phyloP scores from a whole-genome alignment of 129 eudicot species.

The Centrapalus pauciflorus region DNA sequence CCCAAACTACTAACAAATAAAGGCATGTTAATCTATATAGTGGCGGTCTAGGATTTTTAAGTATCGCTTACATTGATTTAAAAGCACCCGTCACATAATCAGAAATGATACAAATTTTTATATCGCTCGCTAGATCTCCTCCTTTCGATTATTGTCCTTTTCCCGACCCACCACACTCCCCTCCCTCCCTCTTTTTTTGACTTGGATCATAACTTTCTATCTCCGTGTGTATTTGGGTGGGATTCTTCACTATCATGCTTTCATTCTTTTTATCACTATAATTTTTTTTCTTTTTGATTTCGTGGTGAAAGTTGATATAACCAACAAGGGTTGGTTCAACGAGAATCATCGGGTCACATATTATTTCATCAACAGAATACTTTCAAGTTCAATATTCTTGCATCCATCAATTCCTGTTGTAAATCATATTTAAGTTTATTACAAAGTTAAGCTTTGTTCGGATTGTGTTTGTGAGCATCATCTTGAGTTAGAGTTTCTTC shows the following conservation, averaged over 20 bases:
- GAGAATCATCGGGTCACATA: neutral
- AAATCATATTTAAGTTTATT: too few relatives aligned
- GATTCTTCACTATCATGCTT: slow-evolving; percentile 18
- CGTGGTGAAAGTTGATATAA: neutral
- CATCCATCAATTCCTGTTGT: neutral
- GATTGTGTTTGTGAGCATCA: too few relatives aligned
- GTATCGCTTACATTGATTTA: too few relatives aligned
- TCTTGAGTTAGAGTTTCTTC: too few relatives aligned
- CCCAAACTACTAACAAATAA: too few relatives aligned
- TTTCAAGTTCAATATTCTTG: neutral
- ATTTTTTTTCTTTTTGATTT: neutral
- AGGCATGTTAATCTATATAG: too few relatives aligned
- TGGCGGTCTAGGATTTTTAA: too few relatives aligned
- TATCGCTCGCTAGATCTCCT: slow-evolving; percentile 10
- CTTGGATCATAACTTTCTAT: slow-evolving; percentile 13
- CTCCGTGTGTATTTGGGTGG: slow-evolving; percentile 8
- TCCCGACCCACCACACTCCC: neutral
- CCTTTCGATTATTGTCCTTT: slow-evolving; percentile 14
- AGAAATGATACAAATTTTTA: neutral
- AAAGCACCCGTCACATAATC: too few relatives aligned
- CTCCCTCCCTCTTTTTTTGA: slow-evolving; percentile 15
- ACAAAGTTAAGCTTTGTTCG: too few relatives aligned
- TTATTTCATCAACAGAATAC: neutral
- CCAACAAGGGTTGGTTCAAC: neutral
- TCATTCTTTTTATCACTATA: neutral